Base-by-base conservation (phyloP, 108 stramenopile species). In the Skeletonema costatum region DNA sequence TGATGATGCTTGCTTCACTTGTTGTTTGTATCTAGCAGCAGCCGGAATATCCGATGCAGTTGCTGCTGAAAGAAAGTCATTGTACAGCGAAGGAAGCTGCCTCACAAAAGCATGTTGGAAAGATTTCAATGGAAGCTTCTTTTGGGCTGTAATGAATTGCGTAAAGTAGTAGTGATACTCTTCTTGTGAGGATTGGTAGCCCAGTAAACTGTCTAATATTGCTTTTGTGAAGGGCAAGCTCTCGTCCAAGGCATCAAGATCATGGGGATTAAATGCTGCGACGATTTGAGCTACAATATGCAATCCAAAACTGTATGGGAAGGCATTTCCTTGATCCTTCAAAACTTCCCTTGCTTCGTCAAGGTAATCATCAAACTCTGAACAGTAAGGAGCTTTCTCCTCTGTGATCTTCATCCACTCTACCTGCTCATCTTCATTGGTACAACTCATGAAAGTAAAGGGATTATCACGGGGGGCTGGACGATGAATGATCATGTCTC, bases 351-450 rank as follows among this genome's bases (percentile, higher is more conserved):
- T 64, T 7, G 77, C 61, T 38, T 86, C 81, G 48, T 83, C 81
- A 17, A 21, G 36, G 25, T 71, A 86, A 48, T 86, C 85, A 67
- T 86, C 81, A 39, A 64, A 82, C 60, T 79, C 81, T 9, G 82
- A 69, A 38, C 85, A 87, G 36, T 76, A 87, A 12, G 81, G 81
- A 3, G 67, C 79, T 48, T 83, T 68, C 61, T 87, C 87, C 67
- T 87, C 84, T 51, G 70, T 58, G 32, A 83, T 81, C 25, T 87
- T 87, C 87, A 87, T 87, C 87, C 87, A 87, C 66, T 83, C 82
- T 1, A 86, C 85, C 44, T 80, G 74, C 14, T 51, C 73, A 79
- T 79, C 77, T 30, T 85, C 75, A 66, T 83, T 83, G 32, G 87
- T 85, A 38, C 84, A 85, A 74, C 74, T 80, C 42, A 87, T 70